Conservation (phyloP, 106 monocot genomes). For the Platanthera zijinensis region DNA sequence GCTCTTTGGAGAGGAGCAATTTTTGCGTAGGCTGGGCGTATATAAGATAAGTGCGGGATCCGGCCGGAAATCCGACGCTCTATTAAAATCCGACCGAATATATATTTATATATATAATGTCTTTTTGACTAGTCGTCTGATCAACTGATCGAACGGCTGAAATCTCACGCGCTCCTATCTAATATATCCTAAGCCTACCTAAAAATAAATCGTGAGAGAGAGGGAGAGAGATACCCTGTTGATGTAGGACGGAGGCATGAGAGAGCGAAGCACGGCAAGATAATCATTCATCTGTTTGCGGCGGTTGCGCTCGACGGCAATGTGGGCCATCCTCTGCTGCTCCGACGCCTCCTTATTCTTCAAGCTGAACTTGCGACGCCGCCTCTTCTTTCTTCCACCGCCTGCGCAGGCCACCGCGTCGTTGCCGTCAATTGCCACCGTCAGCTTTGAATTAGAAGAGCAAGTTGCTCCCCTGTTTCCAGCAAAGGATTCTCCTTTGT, state of each 20-base stretch:
- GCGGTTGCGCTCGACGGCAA: constrained; percentile 55
- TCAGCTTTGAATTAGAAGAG: constrained; percentile 7
- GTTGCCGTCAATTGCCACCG: neutral
- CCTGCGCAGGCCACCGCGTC: neutral
- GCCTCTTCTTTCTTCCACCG: constrained; percentile 25
- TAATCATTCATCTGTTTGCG: constrained; percentile 48
- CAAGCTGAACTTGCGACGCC: constrained; percentile 15
- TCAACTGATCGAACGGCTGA: too few species aligned
- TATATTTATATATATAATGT: too few species aligned
- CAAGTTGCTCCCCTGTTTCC: constrained; percentile 14
- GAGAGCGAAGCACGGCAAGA: constrained; percentile 34
- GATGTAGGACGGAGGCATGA: constrained; percentile 46
- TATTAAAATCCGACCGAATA: too few species aligned
- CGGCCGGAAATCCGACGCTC: too few species aligned
- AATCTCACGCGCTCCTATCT: too few species aligned
- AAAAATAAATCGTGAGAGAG: neutral
- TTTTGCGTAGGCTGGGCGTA: too few species aligned
- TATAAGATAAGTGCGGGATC: too few species aligned
- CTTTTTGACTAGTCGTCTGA: too few species aligned
- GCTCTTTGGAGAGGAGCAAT: too few species aligned
- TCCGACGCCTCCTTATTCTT: constrained; percentile 56
- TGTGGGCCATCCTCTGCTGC: constrained; percentile 57
- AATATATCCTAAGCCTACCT: too few species aligned
- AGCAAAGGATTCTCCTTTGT: neutral
- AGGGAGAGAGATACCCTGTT: constrained; percentile 30